Percentiles rank a stretch among this genome's conserved stretches.
Conservation (phyloP, 257 asterid genomes). For the Solanum clarkiae region DNA sequence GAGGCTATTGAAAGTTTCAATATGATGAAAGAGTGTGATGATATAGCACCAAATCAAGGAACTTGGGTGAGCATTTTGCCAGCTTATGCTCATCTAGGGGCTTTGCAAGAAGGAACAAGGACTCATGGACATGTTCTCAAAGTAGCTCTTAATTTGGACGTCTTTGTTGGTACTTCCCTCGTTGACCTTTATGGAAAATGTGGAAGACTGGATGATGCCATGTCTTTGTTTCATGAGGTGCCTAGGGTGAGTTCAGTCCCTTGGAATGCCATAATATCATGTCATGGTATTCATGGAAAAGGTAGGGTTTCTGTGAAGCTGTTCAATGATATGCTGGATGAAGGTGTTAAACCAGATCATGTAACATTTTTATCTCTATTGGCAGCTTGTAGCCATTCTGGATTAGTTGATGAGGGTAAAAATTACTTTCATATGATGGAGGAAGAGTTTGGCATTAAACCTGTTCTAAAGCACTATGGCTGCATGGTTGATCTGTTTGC, state of each 20-base stretch:
- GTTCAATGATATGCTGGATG: constrained; percentile 43
- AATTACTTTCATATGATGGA: constrained; percentile 50
- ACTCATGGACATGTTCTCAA: constrained; percentile 48
- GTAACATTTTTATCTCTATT: constrained; percentile 63
- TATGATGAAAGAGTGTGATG: constrained; percentile 29
- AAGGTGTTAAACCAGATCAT: constrained; percentile 52
- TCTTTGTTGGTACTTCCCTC: constrained; percentile 63
- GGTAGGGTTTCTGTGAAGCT: constrained; percentile 46
- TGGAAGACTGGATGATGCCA: constrained; percentile 50
- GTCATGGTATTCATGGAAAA: constrained; percentile 73
- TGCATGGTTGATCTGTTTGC: constrained; percentile 75
- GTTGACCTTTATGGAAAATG: constrained; percentile 76
- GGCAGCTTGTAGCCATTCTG: constrained; percentile 73
- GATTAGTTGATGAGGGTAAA: constrained; percentile 56
- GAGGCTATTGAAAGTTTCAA: constrained; percentile 43
- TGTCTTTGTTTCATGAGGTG: constrained; percentile 43
- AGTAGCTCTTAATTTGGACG: constrained; percentile 33
- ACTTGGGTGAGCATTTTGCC: constrained; percentile 68
- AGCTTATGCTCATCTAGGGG: constrained; percentile 78
- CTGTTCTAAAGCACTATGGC: constrained; percentile 51
- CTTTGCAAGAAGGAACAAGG: constrained; percentile 54
- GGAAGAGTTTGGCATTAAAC: constrained; percentile 35
- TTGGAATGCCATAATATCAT: constrained; percentile 64
- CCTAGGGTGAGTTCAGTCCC: constrained; percentile 32
- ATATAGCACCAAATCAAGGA: constrained; percentile 39